A percentile compares a stretch with the other conserved stretches of the same genome.
phyloP scores from a whole-genome alignment of 345 rosid genomes.

The Schrenkiella parvula region DNA sequence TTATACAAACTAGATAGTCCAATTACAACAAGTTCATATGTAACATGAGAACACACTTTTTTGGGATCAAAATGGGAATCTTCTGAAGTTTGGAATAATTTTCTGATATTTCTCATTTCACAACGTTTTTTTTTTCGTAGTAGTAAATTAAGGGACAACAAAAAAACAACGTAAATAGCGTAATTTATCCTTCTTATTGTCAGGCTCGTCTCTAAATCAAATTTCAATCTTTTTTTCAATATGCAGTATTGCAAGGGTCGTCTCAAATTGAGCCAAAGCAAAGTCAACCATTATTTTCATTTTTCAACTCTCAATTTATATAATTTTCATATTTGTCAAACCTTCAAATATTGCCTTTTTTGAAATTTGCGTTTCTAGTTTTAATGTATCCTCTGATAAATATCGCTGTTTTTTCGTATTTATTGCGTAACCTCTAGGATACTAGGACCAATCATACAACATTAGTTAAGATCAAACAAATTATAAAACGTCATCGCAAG shows the following conservation, averaged over 20 bases:
- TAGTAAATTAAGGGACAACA: not conserved
- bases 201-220: constrained; percentile 2
- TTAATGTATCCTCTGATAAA: not conserved
- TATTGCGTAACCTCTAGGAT: not conserved
- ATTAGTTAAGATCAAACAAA: not conserved
- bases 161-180: not conserved
- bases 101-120: too few species aligned
- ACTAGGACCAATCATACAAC: not conserved
- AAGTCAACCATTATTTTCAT: not conserved
- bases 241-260: not conserved
- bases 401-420: not conserved
- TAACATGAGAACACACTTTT: too few species aligned
- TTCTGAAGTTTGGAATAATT: too few species aligned
- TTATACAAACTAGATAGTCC: too few species aligned
- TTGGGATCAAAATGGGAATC: not conserved
- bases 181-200: not conserved
- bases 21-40: not conserved
- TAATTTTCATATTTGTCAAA: not conserved
- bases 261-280: not conserved
- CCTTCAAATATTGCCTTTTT: not conserved
- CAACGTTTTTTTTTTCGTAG: not conserved
- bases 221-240: not conserved
- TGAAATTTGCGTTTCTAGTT: not conserved
- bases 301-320: not conserved
- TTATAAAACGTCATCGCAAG: not conserved